Conservation (phyloP, 495 filamentous ascomycete species). For the Opeltia flavorubescens region DNA sequence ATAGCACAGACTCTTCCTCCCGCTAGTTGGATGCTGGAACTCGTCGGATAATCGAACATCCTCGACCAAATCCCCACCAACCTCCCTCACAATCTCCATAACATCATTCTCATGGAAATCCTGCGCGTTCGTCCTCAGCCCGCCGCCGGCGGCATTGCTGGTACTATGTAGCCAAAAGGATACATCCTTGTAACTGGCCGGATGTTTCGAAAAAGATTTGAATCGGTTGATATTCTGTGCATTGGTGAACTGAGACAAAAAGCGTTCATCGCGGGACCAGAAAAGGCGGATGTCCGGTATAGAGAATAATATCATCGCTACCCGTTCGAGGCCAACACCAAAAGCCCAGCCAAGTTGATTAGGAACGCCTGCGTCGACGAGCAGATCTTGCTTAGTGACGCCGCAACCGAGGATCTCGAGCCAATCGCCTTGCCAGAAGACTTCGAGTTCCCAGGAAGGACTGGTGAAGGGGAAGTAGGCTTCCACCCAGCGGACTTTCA, state of each 20-base stretch:
- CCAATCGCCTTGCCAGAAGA: constrained; percentile 91
- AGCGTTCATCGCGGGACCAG: constrained; percentile 76
- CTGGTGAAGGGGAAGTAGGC: constrained; percentile 93
- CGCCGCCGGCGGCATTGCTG: constrained; percentile 38
- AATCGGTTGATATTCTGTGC: constrained; percentile 47
- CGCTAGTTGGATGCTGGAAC: constrained; percentile 80
- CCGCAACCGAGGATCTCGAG: constrained; percentile 89
- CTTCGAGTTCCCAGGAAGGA: constrained; percentile 90
- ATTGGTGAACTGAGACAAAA: constrained; percentile 62
- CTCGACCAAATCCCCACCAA: constrained; percentile 72
- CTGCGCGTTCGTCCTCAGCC: constrained; percentile 22
- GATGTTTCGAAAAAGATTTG: constrained; percentile 77
- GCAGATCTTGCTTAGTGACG: constrained; percentile 69
- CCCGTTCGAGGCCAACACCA: constrained; percentile 79
- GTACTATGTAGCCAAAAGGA: constrained; percentile 73
- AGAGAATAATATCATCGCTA: constrained; percentile 91
- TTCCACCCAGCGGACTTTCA: constrained; percentile 86
- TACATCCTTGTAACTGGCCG: constrained; percentile 77
- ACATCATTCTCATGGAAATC: constrained; percentile 88
- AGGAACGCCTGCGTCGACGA: constrained; percentile 61
- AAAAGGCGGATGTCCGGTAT: constrained; percentile 97
- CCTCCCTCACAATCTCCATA: constrained; percentile 79
- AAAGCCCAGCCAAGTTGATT: constrained; percentile 86
- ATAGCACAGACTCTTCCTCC: constrained; percentile 75
- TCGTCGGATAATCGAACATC: constrained; percentile 71